phyloP scores from a whole-genome alignment of 2,329 filamentous ascomycete species.

The Mollisiaceae sp. region DNA sequence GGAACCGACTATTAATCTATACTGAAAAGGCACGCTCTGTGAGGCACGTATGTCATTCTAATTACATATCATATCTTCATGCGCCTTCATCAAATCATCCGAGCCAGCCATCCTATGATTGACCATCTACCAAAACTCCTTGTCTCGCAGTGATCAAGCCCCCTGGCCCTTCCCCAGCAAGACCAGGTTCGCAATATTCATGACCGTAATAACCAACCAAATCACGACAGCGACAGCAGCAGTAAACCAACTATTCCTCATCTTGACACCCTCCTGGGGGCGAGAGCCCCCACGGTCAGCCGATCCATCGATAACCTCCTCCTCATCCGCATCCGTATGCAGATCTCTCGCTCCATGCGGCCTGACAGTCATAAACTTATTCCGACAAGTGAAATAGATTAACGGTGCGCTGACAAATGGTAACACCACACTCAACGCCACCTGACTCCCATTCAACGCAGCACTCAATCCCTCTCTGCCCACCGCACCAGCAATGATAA shows the following conservation, averaged over 20 bases:
- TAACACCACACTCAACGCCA: constrained; percentile 77
- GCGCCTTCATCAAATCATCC: neutral
- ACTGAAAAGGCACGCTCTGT: no score
- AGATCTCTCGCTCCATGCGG: neutral
- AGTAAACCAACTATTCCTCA: constrained; percentile 75
- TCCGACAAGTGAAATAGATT: constrained; percentile 82
- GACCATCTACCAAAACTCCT: neutral
- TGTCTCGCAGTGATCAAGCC: constrained; percentile 9
- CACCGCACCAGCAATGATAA: constrained; percentile 82
- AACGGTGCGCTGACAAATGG: constrained; percentile 84
- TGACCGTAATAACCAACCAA: constrained; percentile 75
- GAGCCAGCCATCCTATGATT: neutral
- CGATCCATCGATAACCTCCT: constrained; percentile 28
- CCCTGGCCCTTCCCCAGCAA: constrained; percentile 55
- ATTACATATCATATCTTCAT: neutral
- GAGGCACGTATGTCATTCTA: no score
- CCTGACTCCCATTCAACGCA: constrained; percentile 78
- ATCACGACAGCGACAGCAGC: constrained; percentile 63
- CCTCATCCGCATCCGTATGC: constrained; percentile 29
- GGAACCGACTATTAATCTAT: no score
- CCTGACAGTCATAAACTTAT: constrained; percentile 73
- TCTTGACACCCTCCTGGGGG: constrained; percentile 45
- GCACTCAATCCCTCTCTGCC: constrained; percentile 72
- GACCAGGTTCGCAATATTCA: constrained; percentile 81
- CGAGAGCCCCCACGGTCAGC: neutral